These are phyloP conservation scores for Beauveria australis DNA, from an alignment of 2,329 filamentous ascomycete species.

Conservation along the genomic window DNA sequence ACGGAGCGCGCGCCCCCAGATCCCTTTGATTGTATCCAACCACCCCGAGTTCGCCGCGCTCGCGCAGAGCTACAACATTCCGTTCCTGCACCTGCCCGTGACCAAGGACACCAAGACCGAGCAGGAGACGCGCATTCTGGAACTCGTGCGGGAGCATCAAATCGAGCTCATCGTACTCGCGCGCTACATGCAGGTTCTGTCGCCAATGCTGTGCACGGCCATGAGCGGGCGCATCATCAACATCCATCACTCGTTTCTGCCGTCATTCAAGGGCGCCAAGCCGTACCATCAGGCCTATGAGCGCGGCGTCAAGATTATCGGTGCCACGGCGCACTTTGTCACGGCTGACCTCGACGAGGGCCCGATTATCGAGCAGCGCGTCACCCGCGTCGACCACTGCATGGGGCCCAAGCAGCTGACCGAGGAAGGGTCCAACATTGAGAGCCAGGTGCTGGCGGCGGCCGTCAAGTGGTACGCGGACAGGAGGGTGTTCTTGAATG, in stretches of 20 bases:
- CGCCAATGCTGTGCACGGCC: slow-evolving; percentile 61
- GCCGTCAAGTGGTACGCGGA: slow-evolving; percentile 82
- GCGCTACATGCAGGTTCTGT: slow-evolving; percentile 82
- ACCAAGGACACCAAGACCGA: slow-evolving; percentile 67
- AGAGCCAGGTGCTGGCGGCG: slow-evolving; percentile 72
- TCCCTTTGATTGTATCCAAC: slow-evolving; percentile 75
- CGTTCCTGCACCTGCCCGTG: slow-evolving; percentile 74
- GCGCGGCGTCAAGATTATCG: slow-evolving; percentile 80
- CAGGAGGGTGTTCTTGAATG: slow-evolving; percentile 68
- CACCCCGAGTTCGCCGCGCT: slow-evolving; percentile 65
- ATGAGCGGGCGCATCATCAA: slow-evolving; percentile 89
- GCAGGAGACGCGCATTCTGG: slow-evolving; percentile 65
- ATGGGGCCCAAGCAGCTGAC: slow-evolving; percentile 70
- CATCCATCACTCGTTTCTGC: slow-evolving; percentile 83
- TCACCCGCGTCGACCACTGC: slow-evolving; percentile 67
- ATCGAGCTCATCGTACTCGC: slow-evolving; percentile 76
- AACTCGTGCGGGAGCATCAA: slow-evolving; percentile 58
- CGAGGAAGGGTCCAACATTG: slow-evolving; percentile 73
- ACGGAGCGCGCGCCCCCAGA: slow-evolving; percentile 16
- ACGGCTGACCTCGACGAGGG: slow-evolving; percentile 80
- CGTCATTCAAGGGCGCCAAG: slow-evolving; percentile 80
- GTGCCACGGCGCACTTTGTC: slow-evolving; percentile 78
- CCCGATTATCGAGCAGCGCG: slow-evolving; percentile 80
- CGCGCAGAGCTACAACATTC: slow-evolving; percentile 65
- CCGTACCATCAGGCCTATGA: slow-evolving; percentile 85